Conservation (phyloP, 805 yeast species). For the Candida bentonensis region DNA sequence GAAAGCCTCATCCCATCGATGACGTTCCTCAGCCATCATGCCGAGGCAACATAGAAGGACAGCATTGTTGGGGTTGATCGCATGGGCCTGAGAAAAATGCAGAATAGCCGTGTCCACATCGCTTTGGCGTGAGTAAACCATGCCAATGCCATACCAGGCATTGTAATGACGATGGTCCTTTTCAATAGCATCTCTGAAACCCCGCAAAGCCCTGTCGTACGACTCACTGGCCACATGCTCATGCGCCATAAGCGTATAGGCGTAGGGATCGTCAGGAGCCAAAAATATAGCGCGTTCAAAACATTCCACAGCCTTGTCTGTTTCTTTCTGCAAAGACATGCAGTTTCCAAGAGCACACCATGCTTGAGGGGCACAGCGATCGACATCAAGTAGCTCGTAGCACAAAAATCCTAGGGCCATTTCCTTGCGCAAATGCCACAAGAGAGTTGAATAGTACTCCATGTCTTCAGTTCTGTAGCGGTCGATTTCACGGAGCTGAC, state of each 20-base stretch:
- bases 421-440: conserved; percentile 86
- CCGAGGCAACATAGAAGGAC: conserved; percentile 89
- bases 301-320: conserved; percentile 80
- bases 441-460: conserved; percentile 79
- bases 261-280: conserved; percentile 64
- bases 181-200: conserved; percentile 65
- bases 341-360: conserved; percentile 91
- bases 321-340: conserved; percentile 68
- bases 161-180: conserved; percentile 78
- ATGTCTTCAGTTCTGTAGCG: conserved; percentile 72
- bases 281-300: conserved; percentile 64
- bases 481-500: conserved; percentile 49
- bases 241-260: conserved; percentile 87
- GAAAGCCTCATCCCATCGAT: conserved; percentile 56
- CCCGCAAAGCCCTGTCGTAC: conserved; percentile 73
- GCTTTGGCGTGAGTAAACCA: conserved; percentile 80
- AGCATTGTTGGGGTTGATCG: conserved; percentile 81
- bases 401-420: conserved; percentile 69
- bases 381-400: conserved; percentile 59
- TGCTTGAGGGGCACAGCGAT: conserved; percentile 58
- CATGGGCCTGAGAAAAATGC: conserved; percentile 75
- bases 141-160: conserved; percentile 91
- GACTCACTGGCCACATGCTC: conserved; percentile 82
- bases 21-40: conserved; percentile 72
- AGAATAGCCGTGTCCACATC: conserved; percentile 71